Evolutionary conservation across 176 grass and related monocot genomes (phyloP), one percentile per base, ranked within the genome.

Genomic region (Triticum turgidum): DNA sequence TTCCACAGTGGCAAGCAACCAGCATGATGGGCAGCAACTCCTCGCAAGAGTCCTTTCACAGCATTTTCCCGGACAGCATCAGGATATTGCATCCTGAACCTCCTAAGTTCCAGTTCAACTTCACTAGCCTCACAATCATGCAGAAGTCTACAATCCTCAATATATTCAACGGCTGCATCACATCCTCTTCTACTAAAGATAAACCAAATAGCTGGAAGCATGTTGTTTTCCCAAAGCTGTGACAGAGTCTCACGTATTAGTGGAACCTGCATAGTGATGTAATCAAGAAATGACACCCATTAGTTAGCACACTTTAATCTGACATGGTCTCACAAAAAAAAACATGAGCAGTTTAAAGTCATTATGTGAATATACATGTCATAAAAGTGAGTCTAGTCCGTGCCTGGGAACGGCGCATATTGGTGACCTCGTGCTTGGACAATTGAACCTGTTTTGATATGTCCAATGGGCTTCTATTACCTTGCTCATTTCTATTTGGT

Each of bases 101-200:
- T 90, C 84, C 63, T 93, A 89, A 96, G 89, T 89, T 98, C 93
- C 24, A 98, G 88, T 86, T 98, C 96, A 90, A 98, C 89, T 81
- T 98, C 96, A 63, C 91, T 91, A 91, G 90, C 90, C 77, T 98
- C 96, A 64, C 82, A 94, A 76, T 98, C 93, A 86, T 98, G 84
- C 79, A 98, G 86, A 88, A 98, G 94, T 91, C 89, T 91, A 78
- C 88, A 95, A 87, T 98, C 93, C 76, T 98, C 93, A 71, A 98
- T 82, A 82, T 98, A 98, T 86, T 98, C 93, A 84, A 98, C 91
- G 75, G 96, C 91, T 73, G 96, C 96, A 88, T 98, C 96, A 82
- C 96, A 98, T 67, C 96, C 96, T 96, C 90, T 94, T 89, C 96
- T 91, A 84, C 93, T 98, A 89, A 98, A 98, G 83, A 98, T 95